Percentiles rank a stretch among this genome's conserved stretches.
Evolutionary conservation across 2,329 filamentous ascomycete species (phyloP).

Genomic region (Xylariales sp.): DNA sequence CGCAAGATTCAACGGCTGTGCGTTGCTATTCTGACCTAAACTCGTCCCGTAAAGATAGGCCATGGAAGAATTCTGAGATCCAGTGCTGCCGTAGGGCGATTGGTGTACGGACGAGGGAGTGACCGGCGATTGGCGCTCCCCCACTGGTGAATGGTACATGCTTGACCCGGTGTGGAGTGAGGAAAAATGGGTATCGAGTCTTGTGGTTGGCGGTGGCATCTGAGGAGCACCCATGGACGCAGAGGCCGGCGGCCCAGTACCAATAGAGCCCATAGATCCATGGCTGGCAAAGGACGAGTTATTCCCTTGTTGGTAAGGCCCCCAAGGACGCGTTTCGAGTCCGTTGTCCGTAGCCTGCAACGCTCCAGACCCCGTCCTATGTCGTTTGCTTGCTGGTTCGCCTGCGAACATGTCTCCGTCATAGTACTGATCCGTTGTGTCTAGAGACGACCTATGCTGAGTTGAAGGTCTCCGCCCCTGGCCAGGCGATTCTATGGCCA

Average conservation of each 20-base stretch:
- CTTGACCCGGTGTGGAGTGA: constrained; percentile 43
- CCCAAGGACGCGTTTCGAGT: constrained; percentile 45
- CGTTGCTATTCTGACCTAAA: constrained; percentile 39
- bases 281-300: constrained; percentile 41
- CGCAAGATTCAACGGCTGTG: constrained; percentile 43
- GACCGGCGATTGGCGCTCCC: constrained; percentile 47
- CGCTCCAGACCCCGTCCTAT: constrained; percentile 43
- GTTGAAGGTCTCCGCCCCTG: constrained; percentile 36
- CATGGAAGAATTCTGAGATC: constrained; percentile 41
- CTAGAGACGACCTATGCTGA: constrained; percentile 44
- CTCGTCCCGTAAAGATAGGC: constrained; percentile 44
- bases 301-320: constrained; percentile 40
- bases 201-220: constrained; percentile 47
- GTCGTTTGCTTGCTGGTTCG: constrained; percentile 44
- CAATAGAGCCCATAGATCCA: constrained; percentile 42
- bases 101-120: constrained; percentile 46
- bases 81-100: constrained; percentile 44
- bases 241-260: constrained; percentile 44
- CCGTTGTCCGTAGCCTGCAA: constrained; percentile 44
- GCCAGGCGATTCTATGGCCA: constrained; percentile 32
- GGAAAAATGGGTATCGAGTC: constrained; percentile 47
- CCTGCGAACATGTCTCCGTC: constrained; percentile 44
- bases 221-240: constrained; percentile 44
- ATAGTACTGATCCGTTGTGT: constrained; percentile 43
- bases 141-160: constrained; percentile 42